phyloP scores from a whole-genome alignment of 805 yeast species.

The Zygosaccharomyces pseudorouxii region DNA sequence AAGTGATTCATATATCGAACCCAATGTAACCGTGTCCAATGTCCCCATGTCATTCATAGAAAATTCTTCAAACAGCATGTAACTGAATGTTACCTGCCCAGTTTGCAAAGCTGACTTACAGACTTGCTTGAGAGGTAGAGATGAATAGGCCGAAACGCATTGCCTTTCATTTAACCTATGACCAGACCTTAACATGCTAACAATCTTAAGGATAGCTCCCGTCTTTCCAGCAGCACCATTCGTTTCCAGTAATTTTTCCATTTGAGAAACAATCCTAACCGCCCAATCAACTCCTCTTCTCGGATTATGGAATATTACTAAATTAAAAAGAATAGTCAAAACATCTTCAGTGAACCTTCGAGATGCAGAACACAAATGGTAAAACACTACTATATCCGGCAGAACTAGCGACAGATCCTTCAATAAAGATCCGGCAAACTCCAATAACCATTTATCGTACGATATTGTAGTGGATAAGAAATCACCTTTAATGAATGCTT shows the following conservation, averaged over 20 bases:
- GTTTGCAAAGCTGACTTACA: slow-evolving; percentile 13
- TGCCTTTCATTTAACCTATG: slow-evolving; percentile 13
- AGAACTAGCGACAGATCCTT: slow-evolving; percentile 8
- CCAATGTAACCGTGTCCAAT: slow-evolving; percentile 15
- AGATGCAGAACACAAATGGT: slow-evolving; percentile 4
- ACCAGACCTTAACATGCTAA: slow-evolving; percentile 31
- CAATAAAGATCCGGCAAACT: slow-evolving; percentile 9
- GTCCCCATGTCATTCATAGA: slow-evolving; percentile 6
- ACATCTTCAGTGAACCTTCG: slow-evolving; percentile 4
- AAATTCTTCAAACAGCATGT: slow-evolving; percentile 37
- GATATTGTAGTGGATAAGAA: not conserved
- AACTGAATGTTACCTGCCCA: slow-evolving; percentile 31
- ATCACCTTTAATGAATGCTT: not conserved
- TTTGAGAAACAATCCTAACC: not conserved
- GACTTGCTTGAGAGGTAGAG: slow-evolving; percentile 16
- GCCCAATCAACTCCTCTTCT: slow-evolving; percentile 15
- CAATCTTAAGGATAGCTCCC: slow-evolving; percentile 20
- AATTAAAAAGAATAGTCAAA: slow-evolving; percentile 13
- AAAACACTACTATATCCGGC: slow-evolving; percentile 11
- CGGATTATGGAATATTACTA: slow-evolving; percentile 14
- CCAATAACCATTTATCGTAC: slow-evolving; percentile 11
- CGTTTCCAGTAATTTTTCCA: slow-evolving; percentile 4
- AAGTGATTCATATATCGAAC: slow-evolving; percentile 46
- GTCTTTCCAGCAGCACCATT: slow-evolving; percentile 13
- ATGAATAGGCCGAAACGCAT: slow-evolving; percentile 19